Conservation (phyloP, 1,284 basidiomycete species). For the Sporisorium scitamineum region DNA sequence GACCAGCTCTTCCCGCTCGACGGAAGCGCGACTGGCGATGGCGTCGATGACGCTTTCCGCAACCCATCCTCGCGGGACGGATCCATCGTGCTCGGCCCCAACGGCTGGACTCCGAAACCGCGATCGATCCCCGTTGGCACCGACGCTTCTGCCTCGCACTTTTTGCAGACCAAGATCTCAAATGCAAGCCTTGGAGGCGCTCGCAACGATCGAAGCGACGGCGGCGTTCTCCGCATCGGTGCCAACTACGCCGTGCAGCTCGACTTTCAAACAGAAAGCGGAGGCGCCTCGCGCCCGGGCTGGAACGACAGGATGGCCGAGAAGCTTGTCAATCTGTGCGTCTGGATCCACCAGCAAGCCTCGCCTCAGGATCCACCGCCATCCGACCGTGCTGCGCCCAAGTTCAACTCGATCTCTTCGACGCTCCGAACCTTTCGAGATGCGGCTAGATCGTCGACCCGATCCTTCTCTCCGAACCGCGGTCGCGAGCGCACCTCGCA, state of each 20-base stretch:
- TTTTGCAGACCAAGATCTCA: slow-evolving; percentile 19
- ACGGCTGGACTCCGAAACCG: slow-evolving; percentile 59
- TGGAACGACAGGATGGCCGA: slow-evolving; percentile 33
- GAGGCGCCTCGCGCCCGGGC: neutral
- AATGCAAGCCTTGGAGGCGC: slow-evolving; percentile 16
- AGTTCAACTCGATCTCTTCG: slow-evolving; percentile 22
- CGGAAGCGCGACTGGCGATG: slow-evolving; percentile 9
- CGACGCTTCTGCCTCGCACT: slow-evolving; percentile 37
- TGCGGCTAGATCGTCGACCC: slow-evolving; percentile 24
- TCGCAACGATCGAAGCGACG: slow-evolving; percentile 5
- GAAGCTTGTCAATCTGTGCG: slow-evolving; percentile 62
- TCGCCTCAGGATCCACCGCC: slow-evolving; percentile 14
- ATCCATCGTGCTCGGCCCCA: slow-evolving; percentile 60
- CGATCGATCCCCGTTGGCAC: slow-evolving; percentile 24
- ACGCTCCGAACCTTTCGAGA: slow-evolving; percentile 33
- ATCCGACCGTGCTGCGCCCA: slow-evolving; percentile 10
- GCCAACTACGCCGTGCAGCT: slow-evolving; percentile 65
- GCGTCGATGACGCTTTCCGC: slow-evolving; percentile 20
- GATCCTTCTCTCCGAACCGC: slow-evolving; percentile 34
- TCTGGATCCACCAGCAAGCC: slow-evolving; percentile 68
- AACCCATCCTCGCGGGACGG: slow-evolving; percentile 28
- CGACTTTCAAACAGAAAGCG: slow-evolving; percentile 44
- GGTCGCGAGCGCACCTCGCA: slow-evolving; percentile 19
- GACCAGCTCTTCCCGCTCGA: slow-evolving; percentile 71
- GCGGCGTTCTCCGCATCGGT: slow-evolving; percentile 26